These are phyloP conservation scores for Fusarium acutatum DNA, from an alignment of 2,329 filamentous ascomycete species.

Conservation along the genomic window DNA sequence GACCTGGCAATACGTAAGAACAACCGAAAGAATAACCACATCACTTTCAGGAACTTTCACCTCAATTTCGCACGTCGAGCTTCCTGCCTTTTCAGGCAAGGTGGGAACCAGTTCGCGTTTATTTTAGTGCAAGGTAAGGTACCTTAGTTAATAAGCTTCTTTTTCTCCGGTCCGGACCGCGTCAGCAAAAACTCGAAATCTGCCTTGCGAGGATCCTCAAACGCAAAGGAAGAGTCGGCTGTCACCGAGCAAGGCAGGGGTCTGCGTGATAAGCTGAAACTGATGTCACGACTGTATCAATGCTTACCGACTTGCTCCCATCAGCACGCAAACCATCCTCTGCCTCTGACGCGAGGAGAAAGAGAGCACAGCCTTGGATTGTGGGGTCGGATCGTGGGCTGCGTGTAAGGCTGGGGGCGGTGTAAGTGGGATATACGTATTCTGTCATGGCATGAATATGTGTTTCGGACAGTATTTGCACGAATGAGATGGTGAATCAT, in stretches of 20 bases:
- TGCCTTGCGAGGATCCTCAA: conserved; percentile 31
- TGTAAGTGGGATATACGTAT: conserved; percentile 23
- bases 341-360: neutral
- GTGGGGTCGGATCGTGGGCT: conserved; percentile 39
- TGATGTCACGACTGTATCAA: conserved; percentile 33
- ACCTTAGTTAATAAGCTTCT: conserved; percentile 20
- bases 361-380: conserved; percentile 34
- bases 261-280: conserved; percentile 30
- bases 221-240: conserved; percentile 14
- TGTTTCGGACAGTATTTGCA: neutral
- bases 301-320: neutral
- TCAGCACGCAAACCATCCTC: conserved; percentile 7
- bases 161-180: conserved; percentile 19
- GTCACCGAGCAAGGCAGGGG: conserved; percentile 1
- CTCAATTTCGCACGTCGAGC: conserved; percentile 16
- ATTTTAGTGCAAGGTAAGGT: neutral
- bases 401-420: conserved; percentile 42
- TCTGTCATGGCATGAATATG: neutral
- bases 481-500: neutral
- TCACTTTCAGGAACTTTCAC: neutral
- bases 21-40: neutral
- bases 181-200: conserved; percentile 14
- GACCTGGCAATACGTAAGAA: neutral
- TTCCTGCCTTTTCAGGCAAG: conserved; percentile 24
- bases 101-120: neutral